Evolutionary conservation across 202 grass and related monocot genomes (phyloP).

Genomic region (Digitaria exilis): DNA sequence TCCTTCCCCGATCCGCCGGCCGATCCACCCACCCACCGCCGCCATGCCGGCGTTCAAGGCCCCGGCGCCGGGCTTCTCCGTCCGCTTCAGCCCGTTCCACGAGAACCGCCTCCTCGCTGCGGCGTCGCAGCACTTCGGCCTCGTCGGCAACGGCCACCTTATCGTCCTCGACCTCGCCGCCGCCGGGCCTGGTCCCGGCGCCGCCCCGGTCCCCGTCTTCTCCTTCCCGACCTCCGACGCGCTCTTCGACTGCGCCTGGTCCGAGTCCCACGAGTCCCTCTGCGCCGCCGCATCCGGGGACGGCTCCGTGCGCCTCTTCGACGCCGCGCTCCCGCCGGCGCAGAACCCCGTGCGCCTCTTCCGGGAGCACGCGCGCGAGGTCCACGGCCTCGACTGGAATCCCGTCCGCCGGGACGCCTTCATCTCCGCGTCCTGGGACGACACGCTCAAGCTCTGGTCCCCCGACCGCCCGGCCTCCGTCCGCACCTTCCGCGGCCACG

Average conservation of each 20-base stretch:
- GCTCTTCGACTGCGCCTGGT: slow-evolving; percentile 96
- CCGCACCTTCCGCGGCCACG: slow-evolving; percentile 89
- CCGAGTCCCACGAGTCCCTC: slow-evolving; percentile 89
- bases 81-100: slow-evolving; percentile 96
- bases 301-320: slow-evolving; percentile 89
- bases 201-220: slow-evolving; percentile 48
- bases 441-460: slow-evolving; percentile 96
- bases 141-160: slow-evolving; percentile 90
- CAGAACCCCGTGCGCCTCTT: slow-evolving; percentile 83
- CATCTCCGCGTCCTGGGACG: slow-evolving; percentile 87
- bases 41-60: slow-evolving; percentile 93
- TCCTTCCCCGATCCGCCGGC: slow-evolving; percentile 10
- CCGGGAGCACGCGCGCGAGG: slow-evolving; percentile 93
- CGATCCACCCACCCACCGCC: slow-evolving; percentile 23
- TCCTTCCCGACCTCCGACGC: slow-evolving; percentile 89
- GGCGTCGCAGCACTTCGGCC: slow-evolving; percentile 82
- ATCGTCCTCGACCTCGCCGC: slow-evolving; percentile 77
- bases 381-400: slow-evolving; percentile 88
- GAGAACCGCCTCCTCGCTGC: slow-evolving; percentile 80
- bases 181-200: slow-evolving; percentile 34
- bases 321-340: slow-evolving; percentile 63
- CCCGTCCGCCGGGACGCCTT: slow-evolving; percentile 94
- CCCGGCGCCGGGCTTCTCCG: slow-evolving; percentile 71
- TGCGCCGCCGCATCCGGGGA: slow-evolving; percentile 80
- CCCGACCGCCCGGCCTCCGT: slow-evolving; percentile 76